Percentiles rank a stretch among this genome's conserved stretches.
Conservation (phyloP, 306 rosid genomes). For the Delonix regia region DNA sequence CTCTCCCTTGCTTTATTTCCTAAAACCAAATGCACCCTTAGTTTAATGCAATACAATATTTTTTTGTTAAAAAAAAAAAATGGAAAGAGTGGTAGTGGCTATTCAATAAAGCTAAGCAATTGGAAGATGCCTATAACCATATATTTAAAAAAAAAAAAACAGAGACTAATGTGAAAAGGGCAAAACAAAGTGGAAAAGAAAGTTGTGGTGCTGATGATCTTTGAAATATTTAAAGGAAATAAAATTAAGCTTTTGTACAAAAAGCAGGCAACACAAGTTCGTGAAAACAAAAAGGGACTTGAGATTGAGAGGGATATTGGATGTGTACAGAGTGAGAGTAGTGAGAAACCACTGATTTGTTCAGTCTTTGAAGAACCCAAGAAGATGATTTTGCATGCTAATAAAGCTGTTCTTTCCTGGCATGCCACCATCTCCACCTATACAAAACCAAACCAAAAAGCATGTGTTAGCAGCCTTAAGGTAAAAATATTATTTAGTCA, state of each 20-base stretch:
- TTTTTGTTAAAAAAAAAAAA: too few species aligned
- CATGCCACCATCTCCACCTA: slow-evolving; percentile 98
- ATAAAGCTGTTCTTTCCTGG: slow-evolving; percentile 80
- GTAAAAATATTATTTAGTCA: too few species aligned
- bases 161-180: slow-evolving; percentile 30
- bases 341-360: slow-evolving; percentile 37
- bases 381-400: slow-evolving; percentile 44
- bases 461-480: background rate
- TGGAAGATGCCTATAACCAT: background rate
- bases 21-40: too few species aligned
- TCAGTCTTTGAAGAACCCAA: slow-evolving; percentile 35
- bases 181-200: slow-evolving; percentile 12
- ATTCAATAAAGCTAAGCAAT: background rate
- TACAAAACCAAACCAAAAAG: background rate
- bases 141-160: background rate
- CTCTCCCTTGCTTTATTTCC: too few species aligned
- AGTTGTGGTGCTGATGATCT: slow-evolving; percentile 30
- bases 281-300: background rate
- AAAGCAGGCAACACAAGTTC: slow-evolving; percentile 36
- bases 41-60: too few species aligned
- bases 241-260: slow-evolving; percentile 48
- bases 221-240: slow-evolving; percentile 36
- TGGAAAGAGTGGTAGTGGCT: background rate
- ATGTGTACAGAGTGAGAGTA: background rate
- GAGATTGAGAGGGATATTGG: slow-evolving; percentile 33